phyloP scores from a whole-genome alignment of 2,329 filamentous ascomycete species.

The Penicillium glabrum region DNA sequence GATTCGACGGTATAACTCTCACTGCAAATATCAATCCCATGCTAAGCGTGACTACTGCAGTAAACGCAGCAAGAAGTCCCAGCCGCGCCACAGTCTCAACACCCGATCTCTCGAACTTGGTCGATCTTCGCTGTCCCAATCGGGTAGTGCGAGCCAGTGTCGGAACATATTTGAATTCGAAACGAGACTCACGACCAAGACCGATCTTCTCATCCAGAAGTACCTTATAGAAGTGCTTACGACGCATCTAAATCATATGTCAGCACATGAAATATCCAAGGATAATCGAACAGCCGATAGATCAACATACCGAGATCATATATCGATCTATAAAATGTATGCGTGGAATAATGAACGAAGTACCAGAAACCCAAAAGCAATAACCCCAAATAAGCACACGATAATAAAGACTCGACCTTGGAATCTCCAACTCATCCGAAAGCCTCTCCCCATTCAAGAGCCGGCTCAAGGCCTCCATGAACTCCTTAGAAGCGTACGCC shows the following conservation, averaged over 20 bases:
- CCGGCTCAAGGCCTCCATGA: constrained; percentile 66
- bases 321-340: constrained; percentile 51
- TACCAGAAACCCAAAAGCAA: constrained; percentile 63
- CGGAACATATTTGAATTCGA: constrained; percentile 66
- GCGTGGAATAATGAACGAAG: constrained; percentile 48
- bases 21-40: constrained; percentile 15
- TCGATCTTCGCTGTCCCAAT: constrained; percentile 24
- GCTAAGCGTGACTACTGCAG: constrained; percentile 8
- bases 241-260: constrained; percentile 33
- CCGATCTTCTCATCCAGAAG: constrained; percentile 66
- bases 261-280: not conserved
- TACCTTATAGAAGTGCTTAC: constrained; percentile 57
- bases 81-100: constrained; percentile 27
- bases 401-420: constrained; percentile 58
- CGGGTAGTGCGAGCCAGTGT: constrained; percentile 27
- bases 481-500: constrained; percentile 63
- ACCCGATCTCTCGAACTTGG: constrained; percentile 21
- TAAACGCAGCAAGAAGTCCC: constrained; percentile 24
- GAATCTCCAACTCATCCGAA: constrained; percentile 59
- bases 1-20: constrained; percentile 9
- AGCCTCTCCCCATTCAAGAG: constrained; percentile 70
- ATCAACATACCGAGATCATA: constrained; percentile 50
- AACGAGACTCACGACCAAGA: constrained; percentile 62
- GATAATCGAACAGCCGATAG: not conserved
- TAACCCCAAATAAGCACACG: constrained; percentile 62